phyloP scores from a whole-genome alignment of 139 green algal genomes.

The Micromonas pusilla region DNA sequence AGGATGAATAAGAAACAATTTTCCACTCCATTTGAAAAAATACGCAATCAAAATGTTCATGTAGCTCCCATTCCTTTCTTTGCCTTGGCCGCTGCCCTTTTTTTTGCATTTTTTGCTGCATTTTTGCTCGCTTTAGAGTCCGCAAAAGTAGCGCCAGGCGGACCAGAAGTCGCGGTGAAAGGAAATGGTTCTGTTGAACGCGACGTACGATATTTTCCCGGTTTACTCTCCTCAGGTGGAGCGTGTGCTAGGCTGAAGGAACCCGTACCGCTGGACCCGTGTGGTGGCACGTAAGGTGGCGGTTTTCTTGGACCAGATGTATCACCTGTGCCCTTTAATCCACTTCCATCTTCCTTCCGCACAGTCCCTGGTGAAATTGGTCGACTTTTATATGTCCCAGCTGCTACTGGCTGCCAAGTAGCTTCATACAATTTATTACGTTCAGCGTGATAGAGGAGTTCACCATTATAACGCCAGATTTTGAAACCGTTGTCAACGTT shows the following conservation, averaged over 20 bases:
- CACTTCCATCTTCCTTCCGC: background rate
- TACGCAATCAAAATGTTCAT: too few species aligned
- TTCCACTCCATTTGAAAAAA: too few species aligned
- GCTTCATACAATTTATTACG: constrained; percentile 56
- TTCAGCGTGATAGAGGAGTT: constrained; percentile 38
- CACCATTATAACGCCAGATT: constrained; percentile 77
- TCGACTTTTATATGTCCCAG: background rate
- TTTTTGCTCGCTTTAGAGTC: background rate
- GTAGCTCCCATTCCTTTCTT: background rate
- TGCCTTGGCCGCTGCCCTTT: background rate
- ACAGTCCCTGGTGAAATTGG: background rate
- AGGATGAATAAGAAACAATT: too few species aligned
- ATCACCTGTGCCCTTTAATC: background rate
- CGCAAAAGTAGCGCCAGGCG: background rate
- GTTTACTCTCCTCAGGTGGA: constrained; percentile 24
- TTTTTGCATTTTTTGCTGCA: background rate
- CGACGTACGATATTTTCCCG: background rate
- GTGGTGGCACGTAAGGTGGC: background rate
- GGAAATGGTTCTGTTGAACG: background rate
- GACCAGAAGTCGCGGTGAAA: background rate
- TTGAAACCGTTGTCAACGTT: constrained; percentile 88
- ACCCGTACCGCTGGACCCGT: background rate
- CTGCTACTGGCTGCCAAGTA: background rate
- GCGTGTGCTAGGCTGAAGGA: constrained; percentile 8
- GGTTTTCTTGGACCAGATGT: background rate